A percentile compares a stretch with the other conserved stretches of the same genome.
Conservation (phyloP, 2,329 filamentous ascomycete species). For the Epichloe amarillans region DNA sequence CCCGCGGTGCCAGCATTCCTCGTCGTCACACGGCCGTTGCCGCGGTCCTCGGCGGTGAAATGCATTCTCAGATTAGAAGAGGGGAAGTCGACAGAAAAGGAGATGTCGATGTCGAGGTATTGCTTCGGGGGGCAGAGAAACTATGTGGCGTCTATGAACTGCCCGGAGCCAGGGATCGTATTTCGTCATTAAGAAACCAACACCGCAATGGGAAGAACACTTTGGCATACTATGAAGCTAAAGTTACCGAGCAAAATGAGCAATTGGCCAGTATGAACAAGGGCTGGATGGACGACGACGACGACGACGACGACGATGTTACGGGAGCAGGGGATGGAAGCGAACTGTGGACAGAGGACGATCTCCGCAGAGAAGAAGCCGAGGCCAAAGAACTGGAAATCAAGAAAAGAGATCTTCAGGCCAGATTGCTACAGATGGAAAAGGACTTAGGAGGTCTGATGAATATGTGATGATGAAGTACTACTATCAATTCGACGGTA, state of each 20-base stretch:
- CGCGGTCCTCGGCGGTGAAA: conserved; percentile 73
- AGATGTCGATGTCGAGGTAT: conserved; percentile 74
- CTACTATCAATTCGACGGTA: not conserved
- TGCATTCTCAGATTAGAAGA: conserved; percentile 65
- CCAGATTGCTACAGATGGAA: conserved; percentile 38
- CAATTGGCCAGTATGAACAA: conserved; percentile 63
- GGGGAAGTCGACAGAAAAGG: conserved; percentile 40
- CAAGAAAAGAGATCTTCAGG: conserved; percentile 43
- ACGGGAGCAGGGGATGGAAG: conserved; percentile 35
- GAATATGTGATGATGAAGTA: conserved; percentile 29
- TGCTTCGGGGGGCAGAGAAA: conserved; percentile 85
- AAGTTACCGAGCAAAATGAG: conserved; percentile 62
- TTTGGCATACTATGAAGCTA: conserved; percentile 65
- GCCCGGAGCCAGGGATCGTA: conserved; percentile 63
- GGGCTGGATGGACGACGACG: conserved; percentile 39
- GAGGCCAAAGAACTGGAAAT: conserved; percentile 43
- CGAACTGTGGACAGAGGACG: conserved; percentile 50
- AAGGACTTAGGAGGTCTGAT: conserved; percentile 41
- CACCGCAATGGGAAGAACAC: conserved; percentile 61
- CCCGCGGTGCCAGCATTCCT: conserved; percentile 35
- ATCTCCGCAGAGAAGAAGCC: conserved; percentile 55
- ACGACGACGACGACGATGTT: conserved; percentile 38
- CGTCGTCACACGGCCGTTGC: conserved; percentile 74
- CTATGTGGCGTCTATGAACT: conserved; percentile 79
- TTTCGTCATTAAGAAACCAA: conserved; percentile 56